Evolutionary conservation across 2,329 filamentous ascomycete species (phyloP).

Genomic region (Alternaria dauci): DNA sequence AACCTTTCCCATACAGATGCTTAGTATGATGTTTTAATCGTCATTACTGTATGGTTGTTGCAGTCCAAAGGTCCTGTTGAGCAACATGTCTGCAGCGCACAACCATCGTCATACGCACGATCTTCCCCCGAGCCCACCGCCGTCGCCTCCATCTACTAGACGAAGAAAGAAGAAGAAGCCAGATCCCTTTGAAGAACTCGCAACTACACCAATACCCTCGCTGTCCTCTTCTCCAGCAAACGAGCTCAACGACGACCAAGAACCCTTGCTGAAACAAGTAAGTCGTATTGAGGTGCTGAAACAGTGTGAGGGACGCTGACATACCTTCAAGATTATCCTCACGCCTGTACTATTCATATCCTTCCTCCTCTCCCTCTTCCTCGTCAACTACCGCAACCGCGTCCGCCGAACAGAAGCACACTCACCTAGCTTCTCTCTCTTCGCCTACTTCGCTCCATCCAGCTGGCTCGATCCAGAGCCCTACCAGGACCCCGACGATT

Average conservation of each 20-base stretch:
- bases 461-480: constrained; percentile 53
- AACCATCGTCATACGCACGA: constrained; percentile 20
- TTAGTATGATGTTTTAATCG: not conserved
- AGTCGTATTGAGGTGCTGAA: not conserved
- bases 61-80: not conserved
- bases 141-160: constrained; percentile 34
- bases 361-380: constrained; percentile 70
- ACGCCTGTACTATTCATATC: constrained; percentile 70
- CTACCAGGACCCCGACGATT: constrained; percentile 51
- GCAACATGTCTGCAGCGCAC: constrained; percentile 27
- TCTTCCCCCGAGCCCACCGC: constrained; percentile 40
- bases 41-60: not conserved
- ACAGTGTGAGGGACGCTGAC: not conserved
- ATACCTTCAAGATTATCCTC: constrained; percentile 56
- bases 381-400: constrained; percentile 68
- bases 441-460: constrained; percentile 34
- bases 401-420: constrained; percentile 55
- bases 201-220: constrained; percentile 32
- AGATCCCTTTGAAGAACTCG: constrained; percentile 46
- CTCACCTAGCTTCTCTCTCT: constrained; percentile 33
- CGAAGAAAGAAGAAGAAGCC: constrained; percentile 34
- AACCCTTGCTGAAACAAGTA: constrained; percentile 40
- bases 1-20: not conserved
- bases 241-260: constrained; percentile 25
- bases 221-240: constrained; percentile 32